Base-by-base conservation (phyloP, 129 eudicot genomes). In the Pseudognaphalium luteoalbum region DNA sequence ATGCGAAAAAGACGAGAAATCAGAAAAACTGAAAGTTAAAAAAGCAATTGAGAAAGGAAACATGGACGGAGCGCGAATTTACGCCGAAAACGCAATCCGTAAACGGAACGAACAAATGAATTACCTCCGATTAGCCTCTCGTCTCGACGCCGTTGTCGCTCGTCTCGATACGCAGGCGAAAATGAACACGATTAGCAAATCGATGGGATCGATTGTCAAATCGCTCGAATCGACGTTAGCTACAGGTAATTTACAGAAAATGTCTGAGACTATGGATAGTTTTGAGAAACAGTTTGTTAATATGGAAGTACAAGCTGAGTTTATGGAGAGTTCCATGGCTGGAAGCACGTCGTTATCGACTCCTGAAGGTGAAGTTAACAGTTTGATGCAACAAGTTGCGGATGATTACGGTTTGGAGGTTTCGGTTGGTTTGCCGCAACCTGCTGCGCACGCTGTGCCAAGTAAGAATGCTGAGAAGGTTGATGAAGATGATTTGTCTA, bases 341-440 rank as follows among this genome's bases (percentile, higher is more conserved):
- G 98, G 98, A 29, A 88, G 92, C 61, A 88, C 98, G 5, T 90
- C 96, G 17, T 87, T 93, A 4, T 86, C 91, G 29, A 90, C 97
- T 5, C 98, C 98, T 0, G 97, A 93, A 68, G 91, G 88, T 2
- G 95, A 93, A 11, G 97, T 93, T 57, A 88, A 85, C 77, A 90
- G 87, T 25, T 79, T 93, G 79, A 93, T 93, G 98, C 98, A 93
- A 82, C 98, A 93, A 66, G 98, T 93, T 44, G 98, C 98, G 8
- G 98, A 93, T 79, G 97, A 93, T 82, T 90, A 93, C 39, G 98
- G 97, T 3, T 76, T 93, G 7, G 97, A 93, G 80, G 97, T 93
- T 29, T 90, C 97, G 1, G 92, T 90, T 5, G 97, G 98, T 6
- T 78, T 93, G 77, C 98, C 98, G 0, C 97, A 88, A 73, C 82